phyloP scores from a whole-genome alignment of 495 filamentous ascomycete species.

The Viridothelium virens region DNA sequence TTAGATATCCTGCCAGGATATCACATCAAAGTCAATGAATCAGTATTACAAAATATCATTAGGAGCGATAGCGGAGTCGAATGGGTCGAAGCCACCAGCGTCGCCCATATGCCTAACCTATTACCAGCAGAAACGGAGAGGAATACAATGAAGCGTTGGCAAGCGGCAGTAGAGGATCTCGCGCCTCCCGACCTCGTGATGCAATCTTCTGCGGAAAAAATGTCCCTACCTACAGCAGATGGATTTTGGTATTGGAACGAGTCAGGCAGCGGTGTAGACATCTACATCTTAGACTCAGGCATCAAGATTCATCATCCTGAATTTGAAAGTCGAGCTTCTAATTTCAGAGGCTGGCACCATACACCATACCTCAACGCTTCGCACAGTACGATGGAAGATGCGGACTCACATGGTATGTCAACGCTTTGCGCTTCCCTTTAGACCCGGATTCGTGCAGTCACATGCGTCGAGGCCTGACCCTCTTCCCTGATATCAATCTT shows the following conservation, averaged over 20 bases:
- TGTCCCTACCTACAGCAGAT: background rate
- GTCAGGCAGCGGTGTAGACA: background rate
- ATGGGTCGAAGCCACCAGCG: background rate
- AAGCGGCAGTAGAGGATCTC: background rate
- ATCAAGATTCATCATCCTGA: background rate
- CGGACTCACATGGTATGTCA: background rate
- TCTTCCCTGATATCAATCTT: too few relatives aligned
- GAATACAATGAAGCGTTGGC: background rate
- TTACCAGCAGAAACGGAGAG: background rate
- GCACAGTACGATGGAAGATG: background rate
- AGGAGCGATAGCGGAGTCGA: background rate
- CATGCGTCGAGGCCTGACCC: too few relatives aligned
- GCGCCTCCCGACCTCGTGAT: background rate
- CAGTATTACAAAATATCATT: background rate
- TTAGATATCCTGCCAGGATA: constrained; percentile 3
- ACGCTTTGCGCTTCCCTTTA: background rate
- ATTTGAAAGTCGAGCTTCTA: background rate
- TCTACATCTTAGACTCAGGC: background rate
- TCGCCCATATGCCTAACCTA: background rate
- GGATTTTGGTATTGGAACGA: background rate
- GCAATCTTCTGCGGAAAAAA: background rate
- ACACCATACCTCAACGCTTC: background rate
- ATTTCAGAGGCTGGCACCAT: background rate
- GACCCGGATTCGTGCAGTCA: too few relatives aligned
- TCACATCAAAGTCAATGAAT: background rate